A percentile compares a stretch with the other conserved stretches of the same genome.
phyloP scores from a whole-genome alignment of 1,284 basidiomycete genomes.

The Cryptococcus sp. region DNA sequence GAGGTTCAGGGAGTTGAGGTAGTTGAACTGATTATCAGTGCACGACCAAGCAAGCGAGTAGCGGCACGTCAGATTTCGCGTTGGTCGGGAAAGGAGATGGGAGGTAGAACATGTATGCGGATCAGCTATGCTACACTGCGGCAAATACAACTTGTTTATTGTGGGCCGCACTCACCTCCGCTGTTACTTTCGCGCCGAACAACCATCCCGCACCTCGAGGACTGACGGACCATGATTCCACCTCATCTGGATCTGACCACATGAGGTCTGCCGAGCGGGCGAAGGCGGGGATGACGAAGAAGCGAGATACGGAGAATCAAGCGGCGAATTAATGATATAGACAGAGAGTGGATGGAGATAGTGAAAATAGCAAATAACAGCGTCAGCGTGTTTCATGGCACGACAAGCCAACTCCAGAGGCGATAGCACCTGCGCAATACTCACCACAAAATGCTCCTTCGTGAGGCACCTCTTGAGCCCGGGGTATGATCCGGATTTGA shows the following conservation, averaged over 20 bases:
- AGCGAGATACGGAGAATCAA: no score
- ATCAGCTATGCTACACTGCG: constrained; percentile 1
- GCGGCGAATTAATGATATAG: no score
- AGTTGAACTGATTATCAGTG: constrained; percentile 71
- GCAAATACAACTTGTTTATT: neutral
- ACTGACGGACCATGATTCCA: constrained; percentile 92
- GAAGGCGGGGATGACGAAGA: neutral
- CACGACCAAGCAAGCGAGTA: neutral
- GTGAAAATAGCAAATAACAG: no score
- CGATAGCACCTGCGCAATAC: constrained; percentile 30
- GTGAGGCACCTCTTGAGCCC: constrained; percentile 94
- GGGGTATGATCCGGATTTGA: constrained; percentile 84
- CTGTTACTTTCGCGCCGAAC: constrained; percentile 84
- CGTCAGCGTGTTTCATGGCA: constrained; percentile 1
- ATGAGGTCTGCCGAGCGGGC: constrained; percentile 69
- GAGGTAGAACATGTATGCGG: neutral
- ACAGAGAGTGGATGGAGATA: no score
- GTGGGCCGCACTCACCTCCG: constrained; percentile 62
- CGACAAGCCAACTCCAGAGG: neutral
- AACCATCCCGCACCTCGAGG: constrained; percentile 94
- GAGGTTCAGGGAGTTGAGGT: constrained; percentile 77
- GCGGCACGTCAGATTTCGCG: neutral
- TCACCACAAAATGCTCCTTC: constrained; percentile 95
- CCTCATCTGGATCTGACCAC: constrained; percentile 97
- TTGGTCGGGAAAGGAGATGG: no score